phyloP scores from a whole-genome alignment of 2,329 filamentous ascomycete species.

The Fusarium cyanostomum region DNA sequence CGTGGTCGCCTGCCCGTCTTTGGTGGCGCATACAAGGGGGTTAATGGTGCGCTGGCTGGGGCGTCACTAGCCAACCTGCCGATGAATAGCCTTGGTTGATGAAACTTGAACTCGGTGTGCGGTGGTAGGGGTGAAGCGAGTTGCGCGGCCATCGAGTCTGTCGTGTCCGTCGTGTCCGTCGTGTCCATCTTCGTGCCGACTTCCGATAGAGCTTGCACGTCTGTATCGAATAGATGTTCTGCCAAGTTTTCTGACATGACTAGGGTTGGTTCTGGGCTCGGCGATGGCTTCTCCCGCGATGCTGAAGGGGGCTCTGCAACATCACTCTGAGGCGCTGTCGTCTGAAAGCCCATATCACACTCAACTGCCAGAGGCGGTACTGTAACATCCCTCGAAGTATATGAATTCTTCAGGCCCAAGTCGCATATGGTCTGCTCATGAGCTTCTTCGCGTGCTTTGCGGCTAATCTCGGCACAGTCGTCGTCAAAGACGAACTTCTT shows the following conservation, averaged over 20 bases:
- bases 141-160: constrained; percentile 22
- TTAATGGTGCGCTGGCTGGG: not conserved
- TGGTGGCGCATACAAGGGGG: constrained; percentile 1
- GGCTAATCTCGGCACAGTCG: constrained; percentile 27
- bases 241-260: not conserved
- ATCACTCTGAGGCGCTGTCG: constrained; percentile 20
- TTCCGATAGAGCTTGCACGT: constrained; percentile 6
- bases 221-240: not conserved
- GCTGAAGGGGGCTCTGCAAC: constrained; percentile 32
- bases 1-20: constrained; percentile 25
- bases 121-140: constrained; percentile 28
- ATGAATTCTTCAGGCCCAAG: constrained; percentile 6
- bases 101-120: constrained; percentile 41
- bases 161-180: not conserved
- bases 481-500: constrained; percentile 44
- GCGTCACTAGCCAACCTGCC: constrained; percentile 41
- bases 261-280: not conserved
- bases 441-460: constrained; percentile 36
- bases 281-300: constrained; percentile 10
- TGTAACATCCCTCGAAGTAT: constrained; percentile 1
- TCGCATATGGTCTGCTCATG: constrained; percentile 31
- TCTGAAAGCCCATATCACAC: not conserved
- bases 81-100: constrained; percentile 46
- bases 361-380: constrained; percentile 19
- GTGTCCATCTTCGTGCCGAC: constrained; percentile 7